Percentiles rank a stretch among this genome's conserved stretches.
phyloP scores from a whole-genome alignment of 345 rosid genomes.

The Boechera retrofracta region DNA sequence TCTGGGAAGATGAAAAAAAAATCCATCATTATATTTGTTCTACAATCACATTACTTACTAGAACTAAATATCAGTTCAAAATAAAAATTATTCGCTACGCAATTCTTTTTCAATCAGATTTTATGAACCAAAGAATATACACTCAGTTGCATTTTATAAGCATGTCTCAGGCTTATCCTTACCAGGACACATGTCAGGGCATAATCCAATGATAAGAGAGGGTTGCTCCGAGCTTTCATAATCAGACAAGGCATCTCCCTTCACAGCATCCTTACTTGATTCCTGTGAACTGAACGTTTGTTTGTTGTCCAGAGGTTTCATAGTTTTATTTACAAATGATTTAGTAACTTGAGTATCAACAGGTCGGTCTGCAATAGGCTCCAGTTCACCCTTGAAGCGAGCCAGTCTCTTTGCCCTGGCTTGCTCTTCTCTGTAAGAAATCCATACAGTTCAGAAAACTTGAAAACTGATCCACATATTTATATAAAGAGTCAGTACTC shows the following conservation, averaged over 20 bases:
- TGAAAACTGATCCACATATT: constrained; percentile 14
- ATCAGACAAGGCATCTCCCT: constrained; percentile 52
- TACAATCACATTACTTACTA: constrained; percentile 12
- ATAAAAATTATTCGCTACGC: background rate
- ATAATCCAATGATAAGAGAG: constrained; percentile 66
- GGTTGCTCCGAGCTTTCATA: constrained; percentile 59
- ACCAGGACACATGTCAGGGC: constrained; percentile 98
- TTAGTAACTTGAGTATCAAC: constrained; percentile 52
- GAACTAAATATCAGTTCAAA: constrained; percentile 21
- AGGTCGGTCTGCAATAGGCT: constrained; percentile 49
- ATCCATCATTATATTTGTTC: constrained; percentile 28
- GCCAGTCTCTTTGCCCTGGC: constrained; percentile 88
- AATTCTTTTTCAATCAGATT: constrained; percentile 29
- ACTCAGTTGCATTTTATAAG: constrained; percentile 17
- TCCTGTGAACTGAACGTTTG: constrained; percentile 47
- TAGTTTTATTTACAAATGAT: constrained; percentile 44
- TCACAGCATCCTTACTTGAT: constrained; percentile 47
- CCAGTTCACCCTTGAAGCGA: constrained; percentile 78
- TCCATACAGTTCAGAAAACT: constrained; percentile 30
- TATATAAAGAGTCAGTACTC: constrained; percentile 25
- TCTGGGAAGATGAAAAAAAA: constrained; percentile 53
- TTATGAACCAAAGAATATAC: constrained; percentile 25
- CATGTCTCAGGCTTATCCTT: constrained; percentile 44
- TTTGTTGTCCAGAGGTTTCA: constrained; percentile 47
- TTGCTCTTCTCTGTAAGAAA: constrained; percentile 66